Base-by-base conservation (phyloP, 2,329 filamentous ascomycete species). In the Trichophyton equinum region DNA sequence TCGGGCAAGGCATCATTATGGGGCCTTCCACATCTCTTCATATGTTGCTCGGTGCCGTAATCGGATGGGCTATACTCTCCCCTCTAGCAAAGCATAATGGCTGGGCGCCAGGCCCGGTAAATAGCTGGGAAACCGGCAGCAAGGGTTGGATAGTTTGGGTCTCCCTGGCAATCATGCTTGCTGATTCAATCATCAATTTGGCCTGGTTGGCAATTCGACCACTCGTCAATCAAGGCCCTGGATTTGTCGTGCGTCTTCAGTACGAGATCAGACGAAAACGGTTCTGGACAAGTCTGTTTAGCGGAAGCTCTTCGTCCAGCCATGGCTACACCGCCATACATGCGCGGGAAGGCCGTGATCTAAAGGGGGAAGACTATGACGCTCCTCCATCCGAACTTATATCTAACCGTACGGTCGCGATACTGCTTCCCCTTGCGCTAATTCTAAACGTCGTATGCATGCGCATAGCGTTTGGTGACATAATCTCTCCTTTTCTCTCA, bases 61-160 rank as follows among this genome's bases (percentile, higher is more conserved):
- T 96, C 8, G 94, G 94, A 27, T 99, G 94, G 94, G 94, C 85
- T 0, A 72, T 97, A 4, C 79, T 99, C 1, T 96, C 91, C 2
- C 94, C 94, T 0, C 74, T 97, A 6, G 91, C 94, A 3, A 96
- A 96, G 72, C 76, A 79, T 61, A 84, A 82, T 67, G 90, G 88
- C 2, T 99, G 94, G 94, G 94, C 94, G 8, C 88, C 91, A 2
- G 94, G 91, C 0, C 81, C 85, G 1, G 89, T 96, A 0, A 81
- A 84, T 60, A 88, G 95, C 71, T 99, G 94, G 94, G 88, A 92
- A 62, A 84, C 81, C 15, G 94, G 94, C 8, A 96, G 90, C 71
- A 96, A 97, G 75, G 94, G 92, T 44, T 99, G 94, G 94, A 97
- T 99, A 63, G 89, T 99, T 0, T 99, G 94, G 94, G 81, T 95